Evolutionary conservation across 139 green algal species (phyloP), one percentile per base, ranked within the genome.

Genomic region (Picochlorum sp.): DNA sequence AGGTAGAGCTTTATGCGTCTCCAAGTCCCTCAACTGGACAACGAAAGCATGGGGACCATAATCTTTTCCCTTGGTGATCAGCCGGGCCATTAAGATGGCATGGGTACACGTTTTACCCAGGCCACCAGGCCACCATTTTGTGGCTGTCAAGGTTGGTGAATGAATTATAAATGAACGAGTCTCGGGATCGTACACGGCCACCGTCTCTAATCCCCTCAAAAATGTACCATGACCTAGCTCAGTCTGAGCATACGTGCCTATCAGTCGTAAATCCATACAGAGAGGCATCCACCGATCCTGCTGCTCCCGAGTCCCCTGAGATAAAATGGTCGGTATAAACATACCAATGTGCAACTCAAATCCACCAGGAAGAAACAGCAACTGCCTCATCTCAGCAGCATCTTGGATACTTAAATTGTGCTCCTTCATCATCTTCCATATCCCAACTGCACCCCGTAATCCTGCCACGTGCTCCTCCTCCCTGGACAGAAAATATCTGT

Each of bases 221-320:
- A 96, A 97, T 18, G 93, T 96, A 60, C 92, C 89, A 66, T 97
- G 90, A 4, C 89, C 90, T 47, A 98, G 79, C 80, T 98, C 93
- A 6, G 92, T 98, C 83, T 97, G 93, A 4, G 90, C 90, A 56
- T 96, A 97, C 2, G 88, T 94, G 14, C 89, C 89, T 20, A 96
- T 85, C n/a, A 94, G 78, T 51, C 81, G 58, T 30, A 92, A 72
- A 16, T 63, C 68, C 57, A 85, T 83, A 57, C 77, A 87, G 47
- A 81, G 74, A 6, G 90, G 86, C 71, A 97, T 65, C 92, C 92
- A 97, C 60, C 88, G 74, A 11, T 69, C 67, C 80, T 95, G 83
- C 84, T 98, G 92, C 73, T 97, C 92, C 3, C 82, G 20, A 14
- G 72, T 87, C 49, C 77, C 92, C 73, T 96, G 92, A 15, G 81